Base-by-base conservation (phyloP, 345 rosid genomes). In the Boechera retrofracta region DNA sequence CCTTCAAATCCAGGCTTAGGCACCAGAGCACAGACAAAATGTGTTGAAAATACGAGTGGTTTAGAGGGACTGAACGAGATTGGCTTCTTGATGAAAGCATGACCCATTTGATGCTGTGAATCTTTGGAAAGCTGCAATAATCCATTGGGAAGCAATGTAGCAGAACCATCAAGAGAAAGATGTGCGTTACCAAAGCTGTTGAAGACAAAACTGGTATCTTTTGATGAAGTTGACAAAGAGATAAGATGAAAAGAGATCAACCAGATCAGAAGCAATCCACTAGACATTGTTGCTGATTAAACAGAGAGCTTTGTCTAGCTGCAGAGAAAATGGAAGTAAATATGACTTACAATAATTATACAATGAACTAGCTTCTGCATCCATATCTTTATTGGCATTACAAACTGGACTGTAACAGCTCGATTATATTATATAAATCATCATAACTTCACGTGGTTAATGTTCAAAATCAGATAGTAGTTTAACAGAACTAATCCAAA, bases 21-120 rank as follows among this genome's bases (percentile, higher is more conserved):
- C 47, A 81, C 75, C 4, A 86, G 35, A 45, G 88, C 77, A 49
- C 84, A 84, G 1, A 82, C 81, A 39, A 86, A 84, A 53, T 47
- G 80, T n/a, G 87, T 78, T 7, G 85, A 82, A 74, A 85, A 82
- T 0, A 75, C 74, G 15, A 66, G 67, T 31, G 80, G 77, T 48
- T 10, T 65, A 62, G 69, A 48, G 28, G 55, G 39, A 72, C 55
- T 52, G 83, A 94, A 83, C 61, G 26, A 70, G 53, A 94, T 4
- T 10, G 86, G 91, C 0, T 84, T 79, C 18, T 83, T 60, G 82
- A 80, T 82, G 62, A 94, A 94, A 64, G 89, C 97, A 29, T 87
- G 97, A 35, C 98, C 97, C 73, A 75, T 69, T 54, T 83, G 42
- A 21, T 91, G 81, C n/a, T 63, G 28, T 0, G 87, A 82, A 15